Conservation (phyloP, 2,329 filamentous ascomycete species). For the Diaporthe amygdali region DNA sequence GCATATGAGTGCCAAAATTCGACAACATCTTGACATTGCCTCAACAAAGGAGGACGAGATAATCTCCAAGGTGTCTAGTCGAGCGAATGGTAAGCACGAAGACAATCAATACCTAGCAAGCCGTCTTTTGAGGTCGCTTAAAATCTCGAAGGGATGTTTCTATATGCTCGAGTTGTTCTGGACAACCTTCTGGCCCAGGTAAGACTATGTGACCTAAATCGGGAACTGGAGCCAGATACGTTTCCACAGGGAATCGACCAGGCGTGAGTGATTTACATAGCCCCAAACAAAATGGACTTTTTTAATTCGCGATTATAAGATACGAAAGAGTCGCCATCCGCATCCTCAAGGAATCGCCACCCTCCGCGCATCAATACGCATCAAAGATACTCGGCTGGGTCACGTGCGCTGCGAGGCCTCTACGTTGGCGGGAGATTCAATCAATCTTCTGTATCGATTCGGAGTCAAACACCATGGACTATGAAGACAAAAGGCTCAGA, state of each 20-base stretch:
- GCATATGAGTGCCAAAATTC: background rate
- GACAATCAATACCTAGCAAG: background rate
- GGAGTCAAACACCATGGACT: background rate
- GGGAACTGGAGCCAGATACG: background rate
- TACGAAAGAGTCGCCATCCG: background rate
- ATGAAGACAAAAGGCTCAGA: background rate
- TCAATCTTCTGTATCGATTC: background rate
- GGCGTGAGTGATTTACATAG: background rate
- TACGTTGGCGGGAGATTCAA: constrained; percentile 5
- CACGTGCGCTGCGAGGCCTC: background rate
- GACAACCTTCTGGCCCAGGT: background rate
- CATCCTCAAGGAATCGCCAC: background rate
- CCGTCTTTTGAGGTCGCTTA: background rate
- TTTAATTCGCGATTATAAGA: background rate
- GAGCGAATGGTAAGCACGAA: background rate
- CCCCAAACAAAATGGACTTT: background rate
- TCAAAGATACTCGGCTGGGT: background rate
- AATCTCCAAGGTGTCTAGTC: background rate
- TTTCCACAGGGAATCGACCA: background rate
- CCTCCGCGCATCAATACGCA: background rate
- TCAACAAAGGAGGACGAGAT: background rate
- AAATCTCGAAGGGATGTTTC: background rate
- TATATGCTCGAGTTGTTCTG: background rate
- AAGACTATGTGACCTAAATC: background rate
- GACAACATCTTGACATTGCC: background rate